Evolutionary conservation across 805 yeast species (phyloP).

Genomic region (Komagataella populi): DNA sequence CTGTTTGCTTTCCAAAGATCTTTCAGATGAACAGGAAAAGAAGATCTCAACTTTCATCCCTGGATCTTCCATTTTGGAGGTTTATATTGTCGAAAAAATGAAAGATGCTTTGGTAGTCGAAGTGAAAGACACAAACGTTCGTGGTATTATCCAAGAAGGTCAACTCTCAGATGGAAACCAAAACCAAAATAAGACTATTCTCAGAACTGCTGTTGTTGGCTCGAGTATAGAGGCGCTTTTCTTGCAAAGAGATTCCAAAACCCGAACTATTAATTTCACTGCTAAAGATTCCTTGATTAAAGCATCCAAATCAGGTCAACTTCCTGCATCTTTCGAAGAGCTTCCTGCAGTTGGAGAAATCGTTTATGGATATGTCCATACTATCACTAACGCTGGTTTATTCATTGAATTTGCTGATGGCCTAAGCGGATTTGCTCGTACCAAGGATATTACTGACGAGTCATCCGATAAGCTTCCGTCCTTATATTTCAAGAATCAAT

Average conservation of each 20-base stretch:
- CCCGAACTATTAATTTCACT: slow-evolving; percentile 48
- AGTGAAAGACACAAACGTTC: slow-evolving; percentile 31
- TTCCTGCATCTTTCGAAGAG: slow-evolving; percentile 54
- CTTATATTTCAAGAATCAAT: slow-evolving; percentile 50
- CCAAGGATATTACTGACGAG: slow-evolving; percentile 51
- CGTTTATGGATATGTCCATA: slow-evolving; percentile 64
- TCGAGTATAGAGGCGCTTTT: slow-evolving; percentile 43
- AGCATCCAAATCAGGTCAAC: slow-evolving; percentile 36
- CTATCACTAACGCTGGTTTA: slow-evolving; percentile 68
- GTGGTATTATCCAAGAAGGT: slow-evolving; percentile 63
- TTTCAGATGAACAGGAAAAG: slow-evolving; percentile 31
- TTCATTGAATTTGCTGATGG: slow-evolving; percentile 73
- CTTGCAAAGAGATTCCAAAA: slow-evolving; percentile 49
- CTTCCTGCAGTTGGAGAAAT: slow-evolving; percentile 31
- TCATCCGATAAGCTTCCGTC: slow-evolving; percentile 38
- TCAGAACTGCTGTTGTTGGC: slow-evolving; percentile 55
- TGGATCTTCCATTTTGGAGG: slow-evolving; percentile 53
- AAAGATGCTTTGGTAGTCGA: slow-evolving; percentile 64
- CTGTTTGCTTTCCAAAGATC: slow-evolving; percentile 49
- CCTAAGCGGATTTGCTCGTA: slow-evolving; percentile 72
- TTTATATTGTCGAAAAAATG: slow-evolving; percentile 55
- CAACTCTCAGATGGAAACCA: slow-evolving; percentile 68
- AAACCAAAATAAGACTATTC: slow-evolving; percentile 54
- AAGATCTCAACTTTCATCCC: slow-evolving; percentile 32
- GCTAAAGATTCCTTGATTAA: slow-evolving; percentile 53